A percentile compares a stretch with the other conserved stretches of the same genome.
These are phyloP conservation scores for Geosmithia flava DNA, from an alignment of 2,329 filamentous ascomycete species.

Conservation along the genomic window DNA sequence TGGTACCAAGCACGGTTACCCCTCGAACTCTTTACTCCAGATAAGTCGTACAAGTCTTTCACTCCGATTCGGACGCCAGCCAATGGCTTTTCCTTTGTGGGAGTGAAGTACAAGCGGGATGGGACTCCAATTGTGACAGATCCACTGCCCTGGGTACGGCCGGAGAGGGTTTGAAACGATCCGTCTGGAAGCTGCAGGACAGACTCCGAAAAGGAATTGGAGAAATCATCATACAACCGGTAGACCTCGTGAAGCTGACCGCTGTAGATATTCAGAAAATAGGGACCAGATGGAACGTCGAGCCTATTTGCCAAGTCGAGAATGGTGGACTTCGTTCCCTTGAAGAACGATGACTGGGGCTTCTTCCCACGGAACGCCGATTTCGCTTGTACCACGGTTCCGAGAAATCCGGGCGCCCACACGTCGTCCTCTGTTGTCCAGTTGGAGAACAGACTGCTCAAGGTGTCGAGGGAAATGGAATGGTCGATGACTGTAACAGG, in stretches of 20 bases:
- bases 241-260: conserved; percentile 19
- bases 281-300: conserved; percentile 18
- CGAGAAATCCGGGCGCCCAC: conserved; percentile 12
- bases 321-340: conserved; percentile 3
- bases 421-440: conserved; percentile 17
- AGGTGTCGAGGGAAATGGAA: conserved; percentile 6
- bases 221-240: conserved; percentile 21
- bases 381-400: conserved; percentile 7
- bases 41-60: conserved; percentile 50
- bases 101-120: conserved; percentile 45
- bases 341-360: conserved; percentile 3
- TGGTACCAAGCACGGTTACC: conserved; percentile 48
- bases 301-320: conserved; percentile 5
- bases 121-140: conserved; percentile 34
- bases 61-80: conserved; percentile 48
- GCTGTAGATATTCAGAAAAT: conserved; percentile 19
- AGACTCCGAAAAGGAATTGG: conserved; percentile 16
- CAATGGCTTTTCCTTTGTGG: conserved; percentile 39
- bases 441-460: conserved; percentile 13
- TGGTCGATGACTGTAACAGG: conserved; percentile 20
- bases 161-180: conserved; percentile 18
- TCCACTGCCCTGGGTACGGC: conserved; percentile 9
- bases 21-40: conserved; percentile 37
- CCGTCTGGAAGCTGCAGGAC: conserved; percentile 17
- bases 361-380: background rate